A percentile compares a stretch with the other conserved stretches of the same genome.
Evolutionary conservation across 257 asterid species (phyloP).

Genomic region (Cruciata laevipes): DNA sequence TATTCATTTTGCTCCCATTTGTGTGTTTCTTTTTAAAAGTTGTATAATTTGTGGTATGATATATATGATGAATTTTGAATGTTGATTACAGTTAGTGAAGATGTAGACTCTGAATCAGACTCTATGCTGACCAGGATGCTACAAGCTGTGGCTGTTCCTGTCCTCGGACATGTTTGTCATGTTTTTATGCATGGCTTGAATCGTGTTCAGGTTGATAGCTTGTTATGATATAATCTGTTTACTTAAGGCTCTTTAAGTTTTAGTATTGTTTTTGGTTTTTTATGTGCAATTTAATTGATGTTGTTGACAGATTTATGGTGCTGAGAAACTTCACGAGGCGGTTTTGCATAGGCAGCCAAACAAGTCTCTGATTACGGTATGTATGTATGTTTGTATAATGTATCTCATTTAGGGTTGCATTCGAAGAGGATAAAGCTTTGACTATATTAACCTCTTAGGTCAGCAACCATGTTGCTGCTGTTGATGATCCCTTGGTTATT

Average conservation of each 20-base stretch:
- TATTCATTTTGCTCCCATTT: too few relatives aligned
- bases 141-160: slow-evolving; percentile 85
- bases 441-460: slow-evolving; percentile 38
- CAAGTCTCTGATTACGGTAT: slow-evolving; percentile 72
- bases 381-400: slow-evolving; percentile 16
- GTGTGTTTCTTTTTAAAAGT: not conserved
- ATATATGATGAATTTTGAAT: not conserved
- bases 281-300: slow-evolving; percentile 8
- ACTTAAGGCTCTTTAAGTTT: not conserved
- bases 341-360: slow-evolving; percentile 50
- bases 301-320: slow-evolving; percentile 61
- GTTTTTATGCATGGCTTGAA: slow-evolving; percentile 95
- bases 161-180: slow-evolving; percentile 84
- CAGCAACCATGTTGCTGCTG: slow-evolving; percentile 87
- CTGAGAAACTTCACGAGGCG: slow-evolving; percentile 63
- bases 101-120: slow-evolving; percentile 59
- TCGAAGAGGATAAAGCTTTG: not conserved
- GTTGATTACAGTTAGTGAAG: slow-evolving; percentile 50
- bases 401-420: not conserved
- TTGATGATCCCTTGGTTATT: slow-evolving; percentile 84
- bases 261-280: not conserved
- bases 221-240: not conserved
- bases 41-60: not conserved
- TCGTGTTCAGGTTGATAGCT: slow-evolving; percentile 51
- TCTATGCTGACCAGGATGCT: slow-evolving; percentile 65